Evolutionary conservation across 2,329 filamentous ascomycete genomes (phyloP).

Genomic region (Clonostachys chloroleuca): DNA sequence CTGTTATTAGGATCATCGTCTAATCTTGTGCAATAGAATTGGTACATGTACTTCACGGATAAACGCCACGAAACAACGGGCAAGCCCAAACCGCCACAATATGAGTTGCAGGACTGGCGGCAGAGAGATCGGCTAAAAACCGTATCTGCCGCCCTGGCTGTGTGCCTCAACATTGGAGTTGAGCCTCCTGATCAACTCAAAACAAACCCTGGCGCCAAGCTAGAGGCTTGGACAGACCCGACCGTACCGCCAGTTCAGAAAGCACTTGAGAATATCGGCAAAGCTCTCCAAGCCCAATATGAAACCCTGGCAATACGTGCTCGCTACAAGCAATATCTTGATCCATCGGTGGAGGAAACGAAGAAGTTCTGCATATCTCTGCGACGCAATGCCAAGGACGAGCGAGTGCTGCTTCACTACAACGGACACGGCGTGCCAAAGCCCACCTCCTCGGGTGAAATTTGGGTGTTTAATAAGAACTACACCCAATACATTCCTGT

Average conservation of each 20-base stretch:
- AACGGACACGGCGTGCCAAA: slow-evolving; percentile 97
- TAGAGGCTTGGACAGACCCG: slow-evolving; percentile 97
- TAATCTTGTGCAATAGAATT: slow-evolving; percentile 56
- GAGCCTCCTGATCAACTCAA: slow-evolving; percentile 96
- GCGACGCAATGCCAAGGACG: slow-evolving; percentile 88
- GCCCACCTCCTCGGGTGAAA: slow-evolving; percentile 91
- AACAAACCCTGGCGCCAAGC: slow-evolving; percentile 85
- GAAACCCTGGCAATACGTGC: slow-evolving; percentile 92
- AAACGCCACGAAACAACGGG: slow-evolving; percentile 95
- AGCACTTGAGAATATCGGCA: slow-evolving; percentile 89
- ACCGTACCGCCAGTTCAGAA: slow-evolving; percentile 76
- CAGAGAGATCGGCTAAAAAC: slow-evolving; percentile 97
- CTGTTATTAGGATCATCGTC: not conserved
- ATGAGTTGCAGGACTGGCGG: slow-evolving; percentile 84
- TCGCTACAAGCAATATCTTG: slow-evolving; percentile 95
- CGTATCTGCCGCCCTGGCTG: slow-evolving; percentile 87
- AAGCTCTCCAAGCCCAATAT: slow-evolving; percentile 92
- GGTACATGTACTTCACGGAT: slow-evolving; percentile 99
- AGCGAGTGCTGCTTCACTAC: slow-evolving; percentile 96
- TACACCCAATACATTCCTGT: slow-evolving; percentile 99
- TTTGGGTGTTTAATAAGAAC: slow-evolving; percentile 99
- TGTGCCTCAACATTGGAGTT: slow-evolving; percentile 96
- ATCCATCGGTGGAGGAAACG: slow-evolving; percentile 94
- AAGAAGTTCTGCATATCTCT: slow-evolving; percentile 93
- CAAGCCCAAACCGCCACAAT: slow-evolving; percentile 66